Evolutionary conservation across 148 eudicot species (phyloP).

Genomic region (Fallopia convolvulus): DNA sequence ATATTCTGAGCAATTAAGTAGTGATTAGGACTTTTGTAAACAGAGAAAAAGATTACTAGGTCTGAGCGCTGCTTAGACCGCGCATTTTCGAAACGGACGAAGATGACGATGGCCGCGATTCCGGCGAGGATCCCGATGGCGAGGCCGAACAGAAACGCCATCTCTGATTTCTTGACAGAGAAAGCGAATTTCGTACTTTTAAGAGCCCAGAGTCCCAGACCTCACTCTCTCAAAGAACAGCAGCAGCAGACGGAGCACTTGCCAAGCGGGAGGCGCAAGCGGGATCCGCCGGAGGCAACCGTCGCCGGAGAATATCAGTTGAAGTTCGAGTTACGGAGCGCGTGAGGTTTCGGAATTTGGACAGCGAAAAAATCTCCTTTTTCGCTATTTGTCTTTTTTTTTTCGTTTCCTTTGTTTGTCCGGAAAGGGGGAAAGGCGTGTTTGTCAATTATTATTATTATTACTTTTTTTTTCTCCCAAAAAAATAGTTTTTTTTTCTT

Average conservation of each 20-base stretch:
- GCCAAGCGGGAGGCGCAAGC: no score
- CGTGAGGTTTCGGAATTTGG: background rate
- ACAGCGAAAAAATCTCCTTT: background rate
- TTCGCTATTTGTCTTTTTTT: background rate
- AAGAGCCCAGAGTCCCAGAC: background rate
- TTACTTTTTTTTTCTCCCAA: background rate
- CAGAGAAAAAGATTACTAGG: conserved; percentile 31
- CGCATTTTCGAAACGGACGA: conserved; percentile 76
- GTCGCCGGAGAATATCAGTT: conserved; percentile 3
- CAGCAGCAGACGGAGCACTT: background rate
- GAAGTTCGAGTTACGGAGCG: background rate
- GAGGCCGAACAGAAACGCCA: conserved; percentile 62
- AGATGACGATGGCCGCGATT: conserved; percentile 42
- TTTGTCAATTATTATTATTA: background rate
- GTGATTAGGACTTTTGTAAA: background rate
- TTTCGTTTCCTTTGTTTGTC: background rate
- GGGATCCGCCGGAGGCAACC: background rate
- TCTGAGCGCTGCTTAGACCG: conserved; percentile 67
- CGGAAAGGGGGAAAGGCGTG: background rate
- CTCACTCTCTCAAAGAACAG: background rate
- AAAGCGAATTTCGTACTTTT: background rate
- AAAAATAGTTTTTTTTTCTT: no score
- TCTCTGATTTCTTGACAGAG: conserved; percentile 19
- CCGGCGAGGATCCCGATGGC: conserved; percentile 52
- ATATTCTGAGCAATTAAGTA: background rate